phyloP scores from a whole-genome alignment of 2,329 filamentous ascomycete species.

The Neurospora sp. region DNA sequence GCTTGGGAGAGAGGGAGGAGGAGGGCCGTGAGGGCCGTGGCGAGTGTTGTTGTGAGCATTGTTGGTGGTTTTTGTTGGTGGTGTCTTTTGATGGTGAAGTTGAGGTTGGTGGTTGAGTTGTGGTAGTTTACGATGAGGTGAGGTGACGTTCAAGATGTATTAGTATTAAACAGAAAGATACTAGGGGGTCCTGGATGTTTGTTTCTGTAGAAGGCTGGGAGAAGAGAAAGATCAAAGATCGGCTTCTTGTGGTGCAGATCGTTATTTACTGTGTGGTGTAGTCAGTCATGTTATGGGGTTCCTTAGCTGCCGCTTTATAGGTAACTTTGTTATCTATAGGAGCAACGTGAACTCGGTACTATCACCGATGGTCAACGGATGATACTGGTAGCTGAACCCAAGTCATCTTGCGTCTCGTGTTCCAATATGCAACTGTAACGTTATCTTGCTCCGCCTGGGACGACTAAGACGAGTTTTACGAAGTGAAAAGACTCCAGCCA shows the following conservation, averaged over 20 bases:
- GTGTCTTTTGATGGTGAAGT: neutral
- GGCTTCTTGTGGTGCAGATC: neutral
- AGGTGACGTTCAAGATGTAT: neutral
- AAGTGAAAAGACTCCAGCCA: neutral
- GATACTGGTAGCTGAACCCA: neutral
- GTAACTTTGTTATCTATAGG: neutral
- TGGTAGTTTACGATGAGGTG: neutral
- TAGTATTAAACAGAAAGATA: neutral
- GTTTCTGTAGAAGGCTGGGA: neutral
- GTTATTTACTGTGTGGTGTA: neutral
- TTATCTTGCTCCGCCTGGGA: neutral
- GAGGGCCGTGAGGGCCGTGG: constrained; percentile 1
- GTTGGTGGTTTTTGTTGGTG: neutral
- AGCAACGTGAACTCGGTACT: neutral
- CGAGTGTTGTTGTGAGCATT: neutral
- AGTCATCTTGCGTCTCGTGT: neutral
- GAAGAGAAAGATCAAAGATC: neutral
- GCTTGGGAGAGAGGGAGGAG: constrained; percentile 1
- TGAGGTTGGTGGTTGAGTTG: neutral
- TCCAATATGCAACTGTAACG: neutral
- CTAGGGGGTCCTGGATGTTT: neutral
- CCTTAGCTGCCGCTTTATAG: neutral
- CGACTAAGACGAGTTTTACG: neutral
- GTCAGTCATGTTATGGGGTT: neutral
- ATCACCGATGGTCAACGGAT: neutral